Percentiles rank a stretch among this genome's conserved stretches.
These are phyloP conservation scores for Collybia nuda DNA, from an alignment of 768 basidiomycete species.

Conservation along the genomic window DNA sequence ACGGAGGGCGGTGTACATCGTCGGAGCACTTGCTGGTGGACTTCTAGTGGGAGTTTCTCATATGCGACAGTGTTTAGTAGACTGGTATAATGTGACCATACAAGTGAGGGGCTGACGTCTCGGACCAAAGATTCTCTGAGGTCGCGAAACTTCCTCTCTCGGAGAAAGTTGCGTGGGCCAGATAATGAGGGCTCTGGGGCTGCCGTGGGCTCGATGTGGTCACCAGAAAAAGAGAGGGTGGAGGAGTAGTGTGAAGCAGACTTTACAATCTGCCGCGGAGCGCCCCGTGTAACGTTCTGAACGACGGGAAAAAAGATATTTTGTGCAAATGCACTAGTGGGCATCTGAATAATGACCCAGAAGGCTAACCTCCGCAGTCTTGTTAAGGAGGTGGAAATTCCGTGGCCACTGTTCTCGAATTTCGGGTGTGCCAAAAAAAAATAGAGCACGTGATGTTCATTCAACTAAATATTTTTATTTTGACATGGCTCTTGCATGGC, in stretches of 20 bases:
- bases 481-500: too few species aligned
- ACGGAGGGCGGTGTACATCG: slow-evolving; percentile 54
- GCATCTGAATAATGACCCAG: slow-evolving; percentile 18
- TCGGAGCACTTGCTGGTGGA: slow-evolving; percentile 71
- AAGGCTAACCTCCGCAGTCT: slow-evolving; percentile 4
- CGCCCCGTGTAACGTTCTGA: slow-evolving; percentile 7
- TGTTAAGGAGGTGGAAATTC: neutral
- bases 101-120: slow-evolving; percentile 41
- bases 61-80: slow-evolving; percentile 48
- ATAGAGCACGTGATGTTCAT: neutral
- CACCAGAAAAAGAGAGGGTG: slow-evolving; percentile 11
- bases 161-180: slow-evolving; percentile 9
- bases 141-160: slow-evolving; percentile 19
- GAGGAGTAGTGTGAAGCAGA: slow-evolving; percentile 8
- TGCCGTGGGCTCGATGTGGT: slow-evolving; percentile 1
- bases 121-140: slow-evolving; percentile 31
- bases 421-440: neutral
- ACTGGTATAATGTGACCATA: slow-evolving; percentile 67
- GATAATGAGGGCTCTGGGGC: slow-evolving; percentile 1
- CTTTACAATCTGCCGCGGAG: slow-evolving; percentile 3
- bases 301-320: slow-evolving; percentile 13
- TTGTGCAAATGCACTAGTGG: slow-evolving; percentile 17
- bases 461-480: too few species aligned
- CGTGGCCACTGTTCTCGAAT: slow-evolving; percentile 1
- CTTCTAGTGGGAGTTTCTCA: slow-evolving; percentile 54